Evolutionary conservation across 768 basidiomycete genomes (phyloP), one percentile per base, ranked within the genome.

Genomic region (Lyophyllum decastes): DNA sequence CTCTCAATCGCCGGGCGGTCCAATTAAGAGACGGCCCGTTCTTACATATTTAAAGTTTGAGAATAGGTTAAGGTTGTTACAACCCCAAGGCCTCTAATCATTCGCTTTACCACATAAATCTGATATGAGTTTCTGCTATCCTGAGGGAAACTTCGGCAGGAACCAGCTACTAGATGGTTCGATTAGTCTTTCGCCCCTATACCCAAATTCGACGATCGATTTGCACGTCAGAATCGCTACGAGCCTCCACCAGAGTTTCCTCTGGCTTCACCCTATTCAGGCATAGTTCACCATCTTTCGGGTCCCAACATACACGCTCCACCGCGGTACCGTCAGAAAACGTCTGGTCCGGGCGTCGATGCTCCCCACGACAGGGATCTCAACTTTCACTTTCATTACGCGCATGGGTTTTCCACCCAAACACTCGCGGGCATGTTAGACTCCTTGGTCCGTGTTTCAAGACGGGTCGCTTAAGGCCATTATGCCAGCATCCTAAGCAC

Each of bases 121-220:
- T 38, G 35, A 38, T 38, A 38, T 38, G 35, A 38, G 35, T 38
- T 38, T 38, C 35, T 38, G 35, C 35, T 38, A 78, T 78, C 77
- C 77, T 78, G 77, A 78, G 88, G 86, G 88, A 90, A 89, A 88
- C 87, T 90, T 88, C 85, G 86, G 86, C 84, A 86, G 88, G 87
- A 90, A 90, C 87, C 87, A 90, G 35, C 35, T 38, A 38, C 35
- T 38, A 38, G 35, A 38, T 38, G 88, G 88, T 89, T 90, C 87
- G 87, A 92, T 91, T 90, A 88, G 89, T 91, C 90, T 91, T 91
- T 91, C 87, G 86, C 89, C 90, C 89, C 89, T 90, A 91, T 90
- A 90, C 89, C 88, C 89, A 90, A 89, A 87, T 91, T 89, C 80
- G 86, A 90, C 89, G 86, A 91, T 90, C 86, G 88, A 91, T 91